Evolutionary conservation across 148 eudicot species (phyloP).

Genomic region (Persicaria tinctoria): DNA sequence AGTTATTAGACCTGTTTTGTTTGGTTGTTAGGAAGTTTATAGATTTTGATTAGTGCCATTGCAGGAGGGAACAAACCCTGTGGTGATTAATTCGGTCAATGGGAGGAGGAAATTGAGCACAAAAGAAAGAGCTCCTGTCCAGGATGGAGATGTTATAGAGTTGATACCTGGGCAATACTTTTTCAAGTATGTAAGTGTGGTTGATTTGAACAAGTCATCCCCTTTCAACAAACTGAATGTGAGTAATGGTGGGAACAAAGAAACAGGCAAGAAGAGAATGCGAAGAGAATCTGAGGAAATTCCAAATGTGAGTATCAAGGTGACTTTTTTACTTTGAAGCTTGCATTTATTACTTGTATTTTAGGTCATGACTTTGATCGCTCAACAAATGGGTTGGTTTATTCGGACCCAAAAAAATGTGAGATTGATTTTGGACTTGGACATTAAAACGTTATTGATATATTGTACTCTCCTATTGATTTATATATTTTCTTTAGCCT

Average conservation of each 20-base stretch:
- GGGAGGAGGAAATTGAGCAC: conserved; percentile 56
- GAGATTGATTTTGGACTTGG: not conserved
- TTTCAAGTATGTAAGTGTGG: conserved; percentile 44
- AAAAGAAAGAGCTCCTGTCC: conserved; percentile 38
- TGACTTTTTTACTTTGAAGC: conserved; percentile 14
- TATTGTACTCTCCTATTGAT: not conserved
- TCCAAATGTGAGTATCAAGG: conserved; percentile 28
- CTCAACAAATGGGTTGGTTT: not conserved
- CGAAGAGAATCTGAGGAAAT: conserved; percentile 37
- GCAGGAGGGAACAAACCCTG: conserved; percentile 87
- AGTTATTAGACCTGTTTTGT: not conserved
- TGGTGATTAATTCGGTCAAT: conserved; percentile 45
- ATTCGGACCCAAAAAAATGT: no score
- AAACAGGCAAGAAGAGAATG: conserved; percentile 35
- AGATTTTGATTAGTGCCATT: conserved; percentile 18
- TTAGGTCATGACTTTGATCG: not conserved
- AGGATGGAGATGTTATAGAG: conserved; percentile 71
- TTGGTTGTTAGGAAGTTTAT: not conserved
- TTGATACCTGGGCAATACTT: conserved; percentile 77
- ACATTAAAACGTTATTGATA: not conserved
- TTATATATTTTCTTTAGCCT: not conserved
- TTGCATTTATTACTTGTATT: no score
- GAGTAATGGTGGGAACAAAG: conserved; percentile 16
- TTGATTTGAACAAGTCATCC: conserved; percentile 19
- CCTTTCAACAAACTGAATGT: conserved; percentile 20